A percentile compares a stretch with the other conserved stretches of the same genome.
Conservation (phyloP, 164 flowering plant species). For the Vitis riparia region DNA sequence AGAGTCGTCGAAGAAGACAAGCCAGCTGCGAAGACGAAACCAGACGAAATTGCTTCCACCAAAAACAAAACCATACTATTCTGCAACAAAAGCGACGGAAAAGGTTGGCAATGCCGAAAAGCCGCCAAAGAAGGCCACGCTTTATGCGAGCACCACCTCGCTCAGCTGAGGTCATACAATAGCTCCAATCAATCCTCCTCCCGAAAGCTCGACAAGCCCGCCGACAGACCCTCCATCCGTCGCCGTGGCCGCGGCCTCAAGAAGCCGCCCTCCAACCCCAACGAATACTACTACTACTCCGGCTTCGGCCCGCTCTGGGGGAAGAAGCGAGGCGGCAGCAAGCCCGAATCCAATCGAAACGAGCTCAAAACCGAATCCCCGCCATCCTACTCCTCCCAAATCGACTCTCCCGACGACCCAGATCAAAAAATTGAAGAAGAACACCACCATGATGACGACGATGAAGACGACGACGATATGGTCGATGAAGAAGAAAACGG, state of each 20-base stretch:
- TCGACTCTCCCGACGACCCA: constrained; percentile 3
- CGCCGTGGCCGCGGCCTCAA: constrained; percentile 20
- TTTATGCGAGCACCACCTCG: constrained; percentile 35
- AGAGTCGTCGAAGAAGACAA: too few relatives aligned
- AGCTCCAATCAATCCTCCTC: neutral
- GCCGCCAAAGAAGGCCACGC: constrained; percentile 29
- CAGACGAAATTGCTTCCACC: neutral
- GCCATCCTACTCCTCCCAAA: neutral
- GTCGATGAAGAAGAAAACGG: constrained; percentile 24
- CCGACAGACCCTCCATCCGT: neutral
- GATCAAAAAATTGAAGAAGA: constrained; percentile 9
- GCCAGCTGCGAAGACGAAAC: neutral
- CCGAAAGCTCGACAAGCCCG: constrained; percentile 6
- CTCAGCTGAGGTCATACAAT: constrained; percentile 23
- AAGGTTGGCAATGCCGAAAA: constrained; percentile 42
- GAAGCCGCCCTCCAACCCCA: constrained; percentile 24
- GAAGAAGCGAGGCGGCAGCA: constrained; percentile 38
- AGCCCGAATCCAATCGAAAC: neutral
- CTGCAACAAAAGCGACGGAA: constrained; percentile 39
- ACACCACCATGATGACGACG: constrained; percentile 15
- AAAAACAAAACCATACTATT: neutral
- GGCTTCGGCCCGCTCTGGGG: constrained; percentile 83
- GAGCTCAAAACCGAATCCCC: neutral
- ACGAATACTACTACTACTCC: constrained; percentile 67
- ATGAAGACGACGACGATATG: constrained; percentile 15